These are phyloP conservation scores for Petunia hybrid DNA, from an alignment of 305 asterid species.

Conservation along the genomic window DNA sequence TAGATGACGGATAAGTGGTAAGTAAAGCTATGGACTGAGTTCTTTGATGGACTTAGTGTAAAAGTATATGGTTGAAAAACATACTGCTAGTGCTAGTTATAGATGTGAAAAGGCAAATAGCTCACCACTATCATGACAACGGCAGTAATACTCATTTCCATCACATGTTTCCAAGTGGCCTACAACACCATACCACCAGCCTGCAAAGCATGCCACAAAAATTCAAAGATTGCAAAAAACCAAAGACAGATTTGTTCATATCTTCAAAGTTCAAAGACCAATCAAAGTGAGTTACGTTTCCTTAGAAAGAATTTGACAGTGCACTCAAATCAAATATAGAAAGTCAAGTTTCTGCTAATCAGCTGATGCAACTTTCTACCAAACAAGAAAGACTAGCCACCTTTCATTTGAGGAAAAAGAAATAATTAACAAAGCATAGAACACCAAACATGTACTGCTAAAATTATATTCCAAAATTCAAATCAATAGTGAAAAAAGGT, in stretches of 20 bases:
- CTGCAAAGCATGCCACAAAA: conserved; percentile 51
- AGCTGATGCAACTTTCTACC: conserved; percentile 40
- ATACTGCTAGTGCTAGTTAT: not conserved
- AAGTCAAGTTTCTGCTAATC: conserved; percentile 18
- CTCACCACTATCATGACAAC: conserved; percentile 82
- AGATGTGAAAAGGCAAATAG: conserved; percentile 32
- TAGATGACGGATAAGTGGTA: not conserved
- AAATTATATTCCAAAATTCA: conserved; percentile 24
- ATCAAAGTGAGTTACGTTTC: conserved; percentile 32
- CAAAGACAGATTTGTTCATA: conserved; percentile 42
- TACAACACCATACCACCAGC: conserved; percentile 98
- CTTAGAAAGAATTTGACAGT: conserved; percentile 22
- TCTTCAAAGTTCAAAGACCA: conserved; percentile 31
- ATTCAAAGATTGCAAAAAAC: conserved; percentile 37
- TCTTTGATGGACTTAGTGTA: conserved; percentile 17
- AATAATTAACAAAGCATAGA: not conserved
- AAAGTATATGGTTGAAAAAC: not conserved
- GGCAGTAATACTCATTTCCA: conserved; percentile 68
- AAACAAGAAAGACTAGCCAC: conserved; percentile 41
- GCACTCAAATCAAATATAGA: conserved; percentile 25
- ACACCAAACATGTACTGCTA: conserved; percentile 5
- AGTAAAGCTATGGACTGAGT: not conserved
- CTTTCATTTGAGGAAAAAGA: conserved; percentile 11
- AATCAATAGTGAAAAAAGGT: not conserved
- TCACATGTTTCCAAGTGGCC: conserved; percentile 93